These are phyloP conservation scores for Agapanthus africanus DNA, from an alignment of 106 monocot species.

Conservation along the genomic window DNA sequence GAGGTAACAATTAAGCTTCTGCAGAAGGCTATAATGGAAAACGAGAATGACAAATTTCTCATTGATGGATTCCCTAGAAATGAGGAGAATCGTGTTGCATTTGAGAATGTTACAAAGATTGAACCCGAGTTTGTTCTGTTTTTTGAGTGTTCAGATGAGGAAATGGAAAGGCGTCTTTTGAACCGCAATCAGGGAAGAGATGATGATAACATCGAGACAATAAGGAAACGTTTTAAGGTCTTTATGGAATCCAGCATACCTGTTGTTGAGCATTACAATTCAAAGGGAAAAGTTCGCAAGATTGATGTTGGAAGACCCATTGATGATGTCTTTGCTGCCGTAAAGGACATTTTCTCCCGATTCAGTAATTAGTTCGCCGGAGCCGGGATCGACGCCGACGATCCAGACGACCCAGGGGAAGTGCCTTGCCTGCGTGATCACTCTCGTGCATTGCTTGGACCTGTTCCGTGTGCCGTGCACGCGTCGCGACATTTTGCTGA, in stretches of 20 bases:
- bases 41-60: slow-evolving; percentile 77
- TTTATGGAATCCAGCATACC: slow-evolving; percentile 71
- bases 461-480: too few species aligned
- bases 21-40: slow-evolving; percentile 67
- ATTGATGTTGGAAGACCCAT: too few species aligned
- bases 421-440: too few species aligned
- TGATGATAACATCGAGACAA: slow-evolving; percentile 91
- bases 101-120: slow-evolving; percentile 70
- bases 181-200: slow-evolving; percentile 79
- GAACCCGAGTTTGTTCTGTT: slow-evolving; percentile 76
- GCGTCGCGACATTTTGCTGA: too few species aligned
- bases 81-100: slow-evolving; percentile 84
- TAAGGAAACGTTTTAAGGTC: slow-evolving; percentile 76
- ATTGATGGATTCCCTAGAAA: slow-evolving; percentile 92
- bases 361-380: too few species aligned
- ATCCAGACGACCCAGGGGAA: too few species aligned
- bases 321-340: too few species aligned
- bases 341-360: too few species aligned
- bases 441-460: too few species aligned
- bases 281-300: slow-evolving; percentile 68
- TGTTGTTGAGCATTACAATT: slow-evolving; percentile 63
- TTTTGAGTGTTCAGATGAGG: slow-evolving; percentile 80
- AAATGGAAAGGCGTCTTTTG: slow-evolving; percentile 75
- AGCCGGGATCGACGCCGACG: too few species aligned
- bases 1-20: slow-evolving; percentile 76